Evolutionary conservation across 2,329 filamentous ascomycete species (phyloP), one percentile per base, ranked within the genome.

Genomic region (Hypocrella siamensis): DNA sequence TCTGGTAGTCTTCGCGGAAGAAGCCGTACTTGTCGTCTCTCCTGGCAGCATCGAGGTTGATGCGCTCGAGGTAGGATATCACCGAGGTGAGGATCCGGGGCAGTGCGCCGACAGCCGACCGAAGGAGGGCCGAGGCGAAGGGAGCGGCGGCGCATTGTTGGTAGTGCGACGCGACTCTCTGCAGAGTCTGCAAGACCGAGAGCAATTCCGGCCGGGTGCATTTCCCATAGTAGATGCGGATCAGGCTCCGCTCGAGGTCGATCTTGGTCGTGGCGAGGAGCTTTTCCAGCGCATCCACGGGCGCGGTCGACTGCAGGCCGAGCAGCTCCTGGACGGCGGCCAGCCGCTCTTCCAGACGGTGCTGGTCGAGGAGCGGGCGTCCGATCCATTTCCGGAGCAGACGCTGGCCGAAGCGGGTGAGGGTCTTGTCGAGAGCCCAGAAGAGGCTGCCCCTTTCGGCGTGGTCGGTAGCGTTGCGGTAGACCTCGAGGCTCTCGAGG

Each of bases 211-310:
- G 79, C 0, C 90, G 75, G 1, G 82, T 80, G 52, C 86, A 96
- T 58, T 93, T 94, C 31, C 86, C 85, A 54, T 98, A 98, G 60
- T 96, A 98, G 36, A 98, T 93, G 28, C 90, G 74, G 46, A 96
- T 86, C 28, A 98, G 63, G 38, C 82, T 90, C 43, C 90, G 85
- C 55, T 98, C 90, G 5, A 98, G 70, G 48, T 98, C 90, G 5
- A 70, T 75, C 48, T 69, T 83, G 38, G 79, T 76, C 36, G 67
- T 78, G 17, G 65, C 61, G 2, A 98, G 65, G 8, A 96, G 58
- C 15, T 61, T 66, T 40, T 75, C 79, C 2, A 96, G 56, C 39
- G 79, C 78, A 43, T 92, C 82, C 4, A 86, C 75, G 14, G 70
- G 65, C 7, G 65, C 54, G 0, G 73, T 76, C 26, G 74, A 75